A percentile compares a stretch with the other conserved stretches of the same genome.
phyloP scores from a whole-genome alignment of 1,284 basidiomycete species.

The Bjerkandera adusta region DNA sequence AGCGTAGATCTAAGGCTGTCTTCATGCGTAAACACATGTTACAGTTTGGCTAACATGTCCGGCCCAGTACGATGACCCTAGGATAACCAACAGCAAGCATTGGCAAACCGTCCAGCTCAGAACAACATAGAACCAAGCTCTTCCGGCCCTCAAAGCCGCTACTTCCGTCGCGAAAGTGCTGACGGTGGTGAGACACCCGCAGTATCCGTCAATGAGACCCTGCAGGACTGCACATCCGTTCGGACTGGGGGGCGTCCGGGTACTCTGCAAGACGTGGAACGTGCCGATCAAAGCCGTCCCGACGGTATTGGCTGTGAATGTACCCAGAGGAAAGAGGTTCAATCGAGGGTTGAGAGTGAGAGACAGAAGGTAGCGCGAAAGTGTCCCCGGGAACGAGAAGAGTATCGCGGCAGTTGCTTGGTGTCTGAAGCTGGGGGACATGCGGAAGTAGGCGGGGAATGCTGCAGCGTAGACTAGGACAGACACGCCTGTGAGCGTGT shows the following conservation, averaged over 20 bases:
- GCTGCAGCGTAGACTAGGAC: constrained; percentile 63
- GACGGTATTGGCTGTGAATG: constrained; percentile 81
- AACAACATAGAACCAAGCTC: constrained; percentile 66
- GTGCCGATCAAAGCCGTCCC: constrained; percentile 77
- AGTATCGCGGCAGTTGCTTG: constrained; percentile 86
- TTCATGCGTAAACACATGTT: constrained; percentile 39
- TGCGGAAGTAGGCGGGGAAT: constrained; percentile 76
- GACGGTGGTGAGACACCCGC: constrained; percentile 92
- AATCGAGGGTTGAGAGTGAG: constrained; percentile 66
- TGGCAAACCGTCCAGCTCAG: constrained; percentile 75
- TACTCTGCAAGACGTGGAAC: constrained; percentile 71
- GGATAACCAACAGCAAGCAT: constrained; percentile 68
- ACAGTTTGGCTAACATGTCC: constrained; percentile 40
- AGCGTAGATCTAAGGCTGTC: too few species aligned
- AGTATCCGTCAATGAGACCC: constrained; percentile 89
- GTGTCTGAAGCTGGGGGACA: constrained; percentile 70
- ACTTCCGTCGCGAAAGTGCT: constrained; percentile 92
- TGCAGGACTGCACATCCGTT: constrained; percentile 72
- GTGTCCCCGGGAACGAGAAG: constrained; percentile 86
- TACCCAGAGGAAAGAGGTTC: constrained; percentile 80
- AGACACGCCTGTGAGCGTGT: constrained; percentile 45
- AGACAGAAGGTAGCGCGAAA: constrained; percentile 82
- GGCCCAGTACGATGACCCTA: constrained; percentile 71
- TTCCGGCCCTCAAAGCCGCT: constrained; percentile 51
- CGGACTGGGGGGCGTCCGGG: constrained; percentile 40